Evolutionary conservation across 768 basidiomycete species (phyloP), one percentile per base, ranked within the genome.

Genomic region (Inosperma sp.): DNA sequence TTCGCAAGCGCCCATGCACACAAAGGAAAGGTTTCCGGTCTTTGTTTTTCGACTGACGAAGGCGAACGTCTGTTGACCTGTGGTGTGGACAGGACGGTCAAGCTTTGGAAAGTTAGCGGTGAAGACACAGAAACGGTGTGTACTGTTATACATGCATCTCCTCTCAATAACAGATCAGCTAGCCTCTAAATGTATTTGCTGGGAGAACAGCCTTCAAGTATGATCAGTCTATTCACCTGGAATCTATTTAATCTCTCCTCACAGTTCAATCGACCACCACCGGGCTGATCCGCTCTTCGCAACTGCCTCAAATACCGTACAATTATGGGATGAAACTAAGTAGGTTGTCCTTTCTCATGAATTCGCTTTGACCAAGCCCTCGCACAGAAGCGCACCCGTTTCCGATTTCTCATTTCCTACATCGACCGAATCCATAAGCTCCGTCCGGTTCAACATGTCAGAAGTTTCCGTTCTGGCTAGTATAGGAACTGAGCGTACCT

Each of bases 291-390:
- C 86, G n/a, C 67, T 93, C 4, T 99, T 99, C 59, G 95, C 93
- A 1, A 94, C 95, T 0, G 93, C 93, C 2, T 95, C 93, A 0
- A 91, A 86, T 59, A 78, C 81, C 41, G 93, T 99, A 6, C 95
- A 98, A 65, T 78, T 99, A 57, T 99, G 96, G 96, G 96, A 99
- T 59, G 93, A 97, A 68, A 94, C 86, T 30, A 92, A 92, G 89
- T 92, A 49, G n/a, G 82, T 61, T 21, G 2, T 41, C 36, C 23
- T 26, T 26, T 29, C 7, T 14, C 12, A 0, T 36, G 7, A 16
- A 27, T 34, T 27, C 37, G 35, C 34, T 13, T 31, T 25, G 17
- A 34, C 23, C 30, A 10, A 14, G 14, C 16, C 17, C 13, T 30
- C 36, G 35, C 51, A 3, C 52, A 92, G 90, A 75, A 91, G 84